A percentile compares a stretch with the other conserved stretches of the same genome.
Evolutionary conservation across 2,329 filamentous ascomycete species (phyloP).

Genomic region (Cytospora piceae): DNA sequence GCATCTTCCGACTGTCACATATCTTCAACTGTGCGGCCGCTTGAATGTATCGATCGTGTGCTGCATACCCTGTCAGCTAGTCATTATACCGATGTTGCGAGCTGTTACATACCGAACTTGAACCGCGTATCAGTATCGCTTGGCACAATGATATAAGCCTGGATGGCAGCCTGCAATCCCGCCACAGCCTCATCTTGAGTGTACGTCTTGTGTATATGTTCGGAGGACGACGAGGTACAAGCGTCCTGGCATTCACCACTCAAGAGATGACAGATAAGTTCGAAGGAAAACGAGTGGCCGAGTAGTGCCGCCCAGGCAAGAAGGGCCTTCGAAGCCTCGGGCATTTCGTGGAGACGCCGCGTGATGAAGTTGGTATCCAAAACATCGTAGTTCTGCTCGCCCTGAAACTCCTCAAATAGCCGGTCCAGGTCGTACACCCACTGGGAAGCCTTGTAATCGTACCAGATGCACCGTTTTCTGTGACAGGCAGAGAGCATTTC

Average conservation of each 20-base stretch:
- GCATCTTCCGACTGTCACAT: slow-evolving; percentile 76
- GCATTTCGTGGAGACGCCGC: slow-evolving; percentile 75
- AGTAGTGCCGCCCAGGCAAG: slow-evolving; percentile 85
- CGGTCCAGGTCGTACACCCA: slow-evolving; percentile 88
- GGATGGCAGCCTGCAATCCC: slow-evolving; percentile 81
- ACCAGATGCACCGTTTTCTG: slow-evolving; percentile 82
- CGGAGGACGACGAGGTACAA: slow-evolving; percentile 35
- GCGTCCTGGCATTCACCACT: slow-evolving; percentile 70
- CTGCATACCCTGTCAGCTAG: slow-evolving; percentile 35
- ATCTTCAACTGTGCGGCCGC: slow-evolving; percentile 73
- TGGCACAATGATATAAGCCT: slow-evolving; percentile 78
- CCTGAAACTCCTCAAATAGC: slow-evolving; percentile 83
- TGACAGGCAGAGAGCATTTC: slow-evolving; percentile 90
- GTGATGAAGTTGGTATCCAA: slow-evolving; percentile 83
- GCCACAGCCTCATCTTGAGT: slow-evolving; percentile 71
- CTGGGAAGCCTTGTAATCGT: slow-evolving; percentile 74
- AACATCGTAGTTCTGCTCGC: slow-evolving; percentile 76
- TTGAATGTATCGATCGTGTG: slow-evolving; percentile 84
- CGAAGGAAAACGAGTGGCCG: slow-evolving; percentile 83
- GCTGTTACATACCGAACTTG: slow-evolving; percentile 56
- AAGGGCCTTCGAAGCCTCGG: slow-evolving; percentile 73
- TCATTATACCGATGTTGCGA: not conserved
- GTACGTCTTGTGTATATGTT: slow-evolving; percentile 50
- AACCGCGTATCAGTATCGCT: slow-evolving; percentile 87
- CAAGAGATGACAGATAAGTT: slow-evolving; percentile 75